A percentile compares a stretch with the other conserved stretches of the same genome.
Conservation (phyloP, 2,329 filamentous ascomycete species). For the Ascochyta rabiei region DNA sequence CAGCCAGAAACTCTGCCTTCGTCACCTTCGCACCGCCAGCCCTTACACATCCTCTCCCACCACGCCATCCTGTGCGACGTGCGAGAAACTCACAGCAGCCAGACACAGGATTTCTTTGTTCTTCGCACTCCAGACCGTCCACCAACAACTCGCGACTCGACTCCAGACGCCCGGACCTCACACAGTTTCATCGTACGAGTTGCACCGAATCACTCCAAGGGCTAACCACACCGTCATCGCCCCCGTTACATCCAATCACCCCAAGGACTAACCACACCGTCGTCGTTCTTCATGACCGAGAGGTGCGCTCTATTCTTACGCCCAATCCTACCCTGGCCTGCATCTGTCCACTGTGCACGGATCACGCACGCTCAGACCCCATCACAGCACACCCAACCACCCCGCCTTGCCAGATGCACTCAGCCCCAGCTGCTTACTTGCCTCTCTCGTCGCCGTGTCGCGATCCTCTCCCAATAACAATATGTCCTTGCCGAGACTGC, state of each 20-base stretch:
- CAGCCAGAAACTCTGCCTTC: background rate
- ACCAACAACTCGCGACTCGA: conserved; percentile 4
- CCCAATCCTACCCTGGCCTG: conserved; percentile 10
- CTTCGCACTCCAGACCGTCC: background rate
- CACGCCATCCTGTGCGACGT: conserved; percentile 9
- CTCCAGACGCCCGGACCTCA: conserved; percentile 15
- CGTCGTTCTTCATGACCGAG: conserved; percentile 23
- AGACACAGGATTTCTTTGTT: too few species aligned
- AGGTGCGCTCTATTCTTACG: conserved; percentile 25
- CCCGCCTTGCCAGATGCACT: conserved; percentile 26
- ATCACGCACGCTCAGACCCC: conserved; percentile 23
- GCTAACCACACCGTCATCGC: conserved; percentile 22
- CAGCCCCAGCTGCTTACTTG: conserved; percentile 35
- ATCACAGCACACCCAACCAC: conserved; percentile 20
- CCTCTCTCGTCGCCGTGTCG: conserved; percentile 6
- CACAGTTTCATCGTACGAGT: conserved; percentile 13
- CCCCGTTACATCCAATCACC: too few species aligned
- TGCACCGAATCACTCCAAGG: conserved; percentile 13
- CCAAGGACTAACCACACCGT: conserved; percentile 21
- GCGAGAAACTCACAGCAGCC: background rate
- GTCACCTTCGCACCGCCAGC: background rate
- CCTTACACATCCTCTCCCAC: background rate
- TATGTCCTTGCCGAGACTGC: conserved; percentile 9
- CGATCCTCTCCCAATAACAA: conserved; percentile 10
- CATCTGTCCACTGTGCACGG: conserved; percentile 16